Conservation (phyloP, 2,329 filamentous ascomycete species). For the Thelonectria blattea region DNA sequence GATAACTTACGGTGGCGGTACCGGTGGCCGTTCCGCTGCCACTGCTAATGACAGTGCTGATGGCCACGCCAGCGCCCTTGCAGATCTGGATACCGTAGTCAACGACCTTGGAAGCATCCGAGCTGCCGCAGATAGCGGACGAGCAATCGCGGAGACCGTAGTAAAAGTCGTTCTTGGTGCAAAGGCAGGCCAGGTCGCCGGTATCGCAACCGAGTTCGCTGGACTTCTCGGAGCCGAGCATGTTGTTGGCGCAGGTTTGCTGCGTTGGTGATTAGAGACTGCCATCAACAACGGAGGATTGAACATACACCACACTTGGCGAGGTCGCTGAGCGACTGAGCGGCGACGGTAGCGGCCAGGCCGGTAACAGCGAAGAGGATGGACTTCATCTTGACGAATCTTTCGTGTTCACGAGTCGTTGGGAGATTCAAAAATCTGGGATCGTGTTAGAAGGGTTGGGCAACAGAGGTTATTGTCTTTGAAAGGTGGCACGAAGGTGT, state of each 20-base stretch:
- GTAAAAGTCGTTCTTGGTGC: slow-evolving; percentile 53
- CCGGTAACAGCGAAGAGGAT: slow-evolving; percentile 50
- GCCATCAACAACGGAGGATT: neutral
- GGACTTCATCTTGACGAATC: slow-evolving; percentile 57
- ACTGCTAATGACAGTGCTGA: slow-evolving; percentile 40
- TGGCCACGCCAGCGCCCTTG: slow-evolving; percentile 44
- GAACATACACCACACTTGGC: slow-evolving; percentile 60
- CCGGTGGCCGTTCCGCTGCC: slow-evolving; percentile 23
- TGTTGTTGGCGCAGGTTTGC: slow-evolving; percentile 57
- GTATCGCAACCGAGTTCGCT: slow-evolving; percentile 52
- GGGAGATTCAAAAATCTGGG: slow-evolving; percentile 20
- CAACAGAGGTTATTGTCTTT: slow-evolving; percentile 12
- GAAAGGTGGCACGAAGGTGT: slow-evolving; percentile 8
- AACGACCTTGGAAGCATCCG: slow-evolving; percentile 46
- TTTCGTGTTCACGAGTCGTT: slow-evolving; percentile 25
- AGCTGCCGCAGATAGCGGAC: slow-evolving; percentile 47
- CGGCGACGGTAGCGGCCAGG: slow-evolving; percentile 48
- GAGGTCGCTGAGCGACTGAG: slow-evolving; percentile 51
- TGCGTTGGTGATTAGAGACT: slow-evolving; percentile 38
- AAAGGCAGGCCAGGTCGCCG: slow-evolving; percentile 53
- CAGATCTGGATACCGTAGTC: slow-evolving; percentile 50
- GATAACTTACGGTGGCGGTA: slow-evolving; percentile 4
- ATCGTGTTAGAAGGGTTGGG: slow-evolving; percentile 15
- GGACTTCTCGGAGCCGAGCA: slow-evolving; percentile 52
- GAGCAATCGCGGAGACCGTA: slow-evolving; percentile 61